Evolutionary conservation across 164 flowering plant species (phyloP), one percentile per base, ranked within the genome.

Genomic region (Vitis rotundifolia): DNA sequence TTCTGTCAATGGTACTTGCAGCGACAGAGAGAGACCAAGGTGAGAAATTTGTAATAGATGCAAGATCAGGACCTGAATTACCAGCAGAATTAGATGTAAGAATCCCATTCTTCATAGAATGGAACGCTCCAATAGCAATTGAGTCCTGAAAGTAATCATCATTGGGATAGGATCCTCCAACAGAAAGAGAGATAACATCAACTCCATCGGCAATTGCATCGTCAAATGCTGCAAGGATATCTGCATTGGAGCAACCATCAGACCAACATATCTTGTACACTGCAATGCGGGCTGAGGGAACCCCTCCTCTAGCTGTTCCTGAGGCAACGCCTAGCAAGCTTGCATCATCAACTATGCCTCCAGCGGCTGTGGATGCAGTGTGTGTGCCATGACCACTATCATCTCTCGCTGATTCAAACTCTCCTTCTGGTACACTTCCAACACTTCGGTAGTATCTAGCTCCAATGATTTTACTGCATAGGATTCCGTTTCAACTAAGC

Each of bases 171-270:
- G 44, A 31, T 31, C 44, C 16, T 6, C 93, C 91, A 0, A 85
- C 50, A 9, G 95, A 90, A 10, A 85, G 15, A 5, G 92, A 90
- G 5, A 90, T 82, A 13, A 90, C 75, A 66, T 90, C 89, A 1
- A 89, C 96, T 2, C 93, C 97, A 68, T 89, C 96, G 0, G 85
- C 84, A 19, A 89, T 89, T 2, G 93, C 96, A 74, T 87, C 96
- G 26, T 91, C 93, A 63, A 86, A 85, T 49, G 86, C 93, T 5
- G 86, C 86, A 9, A 89, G 85, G 44, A 88, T 80, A 73, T 87
- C 90, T 0, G 83, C 78, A 58, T 77, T 84, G 0, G 8, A 37
- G 55, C 94, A 87, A 1, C 85, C 84, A 64, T 60, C 78, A 1
- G 64, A 49, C 91, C 88, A 85, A 63, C 94, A 89, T 26, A 88